A percentile compares a stretch with the other conserved stretches of the same genome.
Evolutionary conservation across 192 early-diverging fungal genomes (phyloP).

Genomic region (Coemansia sp.): DNA sequence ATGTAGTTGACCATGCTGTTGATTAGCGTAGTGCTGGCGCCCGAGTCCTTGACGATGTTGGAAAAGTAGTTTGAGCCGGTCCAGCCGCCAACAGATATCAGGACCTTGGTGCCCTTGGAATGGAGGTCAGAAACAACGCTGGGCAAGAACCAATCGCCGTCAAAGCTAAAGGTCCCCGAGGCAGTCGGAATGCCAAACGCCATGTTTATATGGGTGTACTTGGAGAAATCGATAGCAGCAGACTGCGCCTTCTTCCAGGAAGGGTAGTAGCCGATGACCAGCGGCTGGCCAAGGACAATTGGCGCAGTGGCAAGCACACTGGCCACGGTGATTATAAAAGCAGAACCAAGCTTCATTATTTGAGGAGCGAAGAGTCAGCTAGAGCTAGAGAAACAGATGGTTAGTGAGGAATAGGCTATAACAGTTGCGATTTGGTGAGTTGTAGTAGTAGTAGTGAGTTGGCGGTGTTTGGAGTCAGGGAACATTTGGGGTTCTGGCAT

Average conservation of each 20-base stretch:
- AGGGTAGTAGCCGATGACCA: conserved; percentile 47
- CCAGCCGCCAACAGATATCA: conserved; percentile 70
- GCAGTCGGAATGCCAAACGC: conserved; percentile 58
- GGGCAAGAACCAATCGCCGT: conserved; percentile 25
- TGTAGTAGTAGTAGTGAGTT: background rate
- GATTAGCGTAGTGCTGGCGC: background rate
- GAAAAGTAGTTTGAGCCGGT: conserved; percentile 57
- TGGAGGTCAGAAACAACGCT: conserved; percentile 50
- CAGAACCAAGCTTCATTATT: conserved; percentile 7
- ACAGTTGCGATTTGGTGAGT: background rate
- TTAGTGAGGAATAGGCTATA: background rate
- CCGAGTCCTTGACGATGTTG: conserved; percentile 2
- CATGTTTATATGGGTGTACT: conserved; percentile 75
- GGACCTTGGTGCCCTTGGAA: conserved; percentile 55
- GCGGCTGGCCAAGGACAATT: background rate
- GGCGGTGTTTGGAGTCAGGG: background rate
- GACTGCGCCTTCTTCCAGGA: conserved; percentile 36
- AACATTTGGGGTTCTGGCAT: background rate
- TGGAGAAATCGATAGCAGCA: conserved; percentile 27
- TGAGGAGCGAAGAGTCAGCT: background rate
- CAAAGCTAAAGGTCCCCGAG: conserved; percentile 40
- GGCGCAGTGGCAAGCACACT: background rate
- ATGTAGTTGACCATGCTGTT: background rate
- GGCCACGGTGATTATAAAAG: background rate
- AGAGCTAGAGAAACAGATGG: background rate